Percentiles rank a stretch among this genome's conserved stretches.
Conservation (phyloP, 345 rosid species). For the Adansonia digitata region DNA sequence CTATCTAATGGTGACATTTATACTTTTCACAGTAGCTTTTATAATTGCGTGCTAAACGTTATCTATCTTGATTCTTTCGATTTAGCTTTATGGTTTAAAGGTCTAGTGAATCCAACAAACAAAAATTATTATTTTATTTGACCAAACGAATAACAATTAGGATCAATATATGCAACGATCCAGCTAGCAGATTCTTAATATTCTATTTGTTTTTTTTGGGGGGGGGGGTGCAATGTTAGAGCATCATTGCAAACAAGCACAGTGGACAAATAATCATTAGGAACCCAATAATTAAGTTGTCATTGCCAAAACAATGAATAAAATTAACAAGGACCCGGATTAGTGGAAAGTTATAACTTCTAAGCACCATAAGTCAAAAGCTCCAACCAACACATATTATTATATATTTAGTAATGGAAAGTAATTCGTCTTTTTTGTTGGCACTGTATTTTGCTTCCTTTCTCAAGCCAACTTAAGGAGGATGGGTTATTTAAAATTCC, state of each 20-base stretch:
- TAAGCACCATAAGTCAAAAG: background rate
- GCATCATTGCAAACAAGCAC: conserved; percentile 16
- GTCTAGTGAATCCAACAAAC: background rate
- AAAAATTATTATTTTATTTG: background rate
- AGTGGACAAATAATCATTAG: conserved; percentile 15
- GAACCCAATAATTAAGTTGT: conserved; percentile 13
- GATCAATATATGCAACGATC: background rate
- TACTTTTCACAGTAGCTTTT: background rate
- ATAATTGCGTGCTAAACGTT: background rate
- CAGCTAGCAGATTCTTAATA: background rate
- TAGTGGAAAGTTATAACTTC: background rate
- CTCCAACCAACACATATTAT: background rate
- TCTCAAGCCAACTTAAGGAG: background rate
- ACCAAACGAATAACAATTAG: background rate
- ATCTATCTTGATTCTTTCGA: background rate
- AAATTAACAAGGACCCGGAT: conserved; percentile 4
- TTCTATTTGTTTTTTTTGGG: background rate
- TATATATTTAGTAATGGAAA: background rate
- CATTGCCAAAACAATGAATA: conserved; percentile 9
- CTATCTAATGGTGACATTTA: background rate
- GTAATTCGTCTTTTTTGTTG: background rate
- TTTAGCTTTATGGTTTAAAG: background rate
- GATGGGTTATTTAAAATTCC: background rate
- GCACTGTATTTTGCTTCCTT: conserved; percentile 7
- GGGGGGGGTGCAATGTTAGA: too few species aligned